Evolutionary conservation across 805 yeast genomes (phyloP).

Genomic region (Lipomyces lipofer): DNA sequence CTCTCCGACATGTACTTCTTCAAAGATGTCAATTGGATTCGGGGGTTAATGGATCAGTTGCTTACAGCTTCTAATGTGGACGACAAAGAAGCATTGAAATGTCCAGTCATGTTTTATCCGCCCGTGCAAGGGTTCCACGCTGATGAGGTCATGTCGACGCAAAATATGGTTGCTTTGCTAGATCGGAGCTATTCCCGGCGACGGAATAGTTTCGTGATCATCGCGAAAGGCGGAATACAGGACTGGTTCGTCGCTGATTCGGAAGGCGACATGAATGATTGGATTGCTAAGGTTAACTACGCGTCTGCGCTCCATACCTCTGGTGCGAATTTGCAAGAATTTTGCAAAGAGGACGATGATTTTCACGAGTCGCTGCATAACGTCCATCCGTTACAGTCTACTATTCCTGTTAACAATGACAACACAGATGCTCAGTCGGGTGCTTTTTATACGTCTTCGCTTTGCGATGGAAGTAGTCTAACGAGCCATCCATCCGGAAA

Average conservation of each 20-base stretch:
- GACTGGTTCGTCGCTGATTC: slow-evolving; percentile 47
- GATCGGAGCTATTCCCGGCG: slow-evolving; percentile 26
- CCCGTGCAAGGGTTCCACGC: slow-evolving; percentile 43
- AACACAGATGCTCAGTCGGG: neutral
- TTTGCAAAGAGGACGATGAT: slow-evolving; percentile 11
- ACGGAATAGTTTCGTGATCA: slow-evolving; percentile 37
- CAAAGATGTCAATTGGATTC: slow-evolving; percentile 43
- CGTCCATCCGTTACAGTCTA: slow-evolving; percentile 8
- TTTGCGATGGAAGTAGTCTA: slow-evolving; percentile 15
- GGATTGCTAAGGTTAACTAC: slow-evolving; percentile 60
- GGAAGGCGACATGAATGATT: slow-evolving; percentile 52
- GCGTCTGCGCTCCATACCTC: slow-evolving; percentile 51
- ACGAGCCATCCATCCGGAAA: slow-evolving; percentile 9
- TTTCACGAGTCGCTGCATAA: slow-evolving; percentile 10
- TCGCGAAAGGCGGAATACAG: slow-evolving; percentile 38
- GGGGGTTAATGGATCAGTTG: slow-evolving; percentile 33
- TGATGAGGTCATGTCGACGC: slow-evolving; percentile 41
- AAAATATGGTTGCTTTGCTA: slow-evolving; percentile 46
- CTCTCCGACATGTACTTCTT: slow-evolving; percentile 45
- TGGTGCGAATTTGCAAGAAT: slow-evolving; percentile 28
- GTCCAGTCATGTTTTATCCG: slow-evolving; percentile 36
- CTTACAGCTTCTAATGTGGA: slow-evolving; percentile 4
- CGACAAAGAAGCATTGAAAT: slow-evolving; percentile 15
- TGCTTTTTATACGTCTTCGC: slow-evolving; percentile 12
- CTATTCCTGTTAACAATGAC: too few species aligned